phyloP scores from a whole-genome alignment of 108 stramenopile species.

The Aurantiochytrium sp. region DNA sequence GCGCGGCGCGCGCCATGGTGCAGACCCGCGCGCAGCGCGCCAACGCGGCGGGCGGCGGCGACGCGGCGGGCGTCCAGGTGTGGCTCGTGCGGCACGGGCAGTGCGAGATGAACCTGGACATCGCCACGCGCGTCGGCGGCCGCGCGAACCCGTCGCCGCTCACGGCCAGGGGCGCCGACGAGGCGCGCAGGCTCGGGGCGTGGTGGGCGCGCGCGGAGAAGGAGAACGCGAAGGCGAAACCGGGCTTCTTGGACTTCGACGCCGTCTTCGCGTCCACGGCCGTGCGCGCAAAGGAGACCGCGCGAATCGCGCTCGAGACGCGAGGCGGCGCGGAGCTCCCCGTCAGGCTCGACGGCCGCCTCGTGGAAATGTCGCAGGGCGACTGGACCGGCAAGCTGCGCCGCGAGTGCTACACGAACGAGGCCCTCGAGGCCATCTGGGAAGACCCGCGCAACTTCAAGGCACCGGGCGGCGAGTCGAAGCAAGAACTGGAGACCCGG shows the following conservation, averaged over 20 bases:
- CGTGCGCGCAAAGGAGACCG: neutral
- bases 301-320: neutral
- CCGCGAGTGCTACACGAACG: neutral
- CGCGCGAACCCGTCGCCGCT: neutral
- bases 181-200: neutral
- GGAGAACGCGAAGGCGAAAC: no score
- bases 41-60: no score
- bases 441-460: neutral
- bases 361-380: neutral
- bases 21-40: no score
- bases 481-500: neutral
- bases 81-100: neutral
- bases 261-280: neutral
- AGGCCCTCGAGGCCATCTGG: neutral
- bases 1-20: no score
- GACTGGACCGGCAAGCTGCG: neutral
- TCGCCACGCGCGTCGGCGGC: neutral
- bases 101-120: neutral
- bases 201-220: neutral
- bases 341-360: neutral
- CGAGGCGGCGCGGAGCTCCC: neutral
- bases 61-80: neutral
- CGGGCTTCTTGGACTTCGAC: no score
- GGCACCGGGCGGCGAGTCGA: neutral
- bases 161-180: neutral